A percentile compares a stretch with the other conserved stretches of the same genome.
Evolutionary conservation across 1,139 yeast genomes (phyloP).

Genomic region (Petasospora fabianii): DNA sequence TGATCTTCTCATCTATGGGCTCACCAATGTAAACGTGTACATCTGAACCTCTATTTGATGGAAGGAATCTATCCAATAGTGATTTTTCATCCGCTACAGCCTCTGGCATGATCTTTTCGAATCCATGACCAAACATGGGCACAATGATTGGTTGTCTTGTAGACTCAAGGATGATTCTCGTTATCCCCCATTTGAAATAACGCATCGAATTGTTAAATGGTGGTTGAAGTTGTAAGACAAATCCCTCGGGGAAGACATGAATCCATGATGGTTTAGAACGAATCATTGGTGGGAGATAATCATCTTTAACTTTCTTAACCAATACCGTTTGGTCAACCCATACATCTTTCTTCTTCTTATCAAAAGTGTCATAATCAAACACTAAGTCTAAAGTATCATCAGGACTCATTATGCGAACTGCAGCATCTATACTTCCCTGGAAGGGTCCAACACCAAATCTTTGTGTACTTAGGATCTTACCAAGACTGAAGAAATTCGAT

Average conservation of each 20-base stretch:
- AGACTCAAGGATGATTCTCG: constrained; percentile 77
- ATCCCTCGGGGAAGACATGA: constrained; percentile 94
- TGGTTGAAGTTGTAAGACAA: constrained; percentile 77
- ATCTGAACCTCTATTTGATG: constrained; percentile 64
- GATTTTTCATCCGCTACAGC: constrained; percentile 42
- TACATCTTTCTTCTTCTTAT: constrained; percentile 11
- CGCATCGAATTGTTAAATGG: constrained; percentile 85
- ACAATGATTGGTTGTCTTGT: constrained; percentile 81
- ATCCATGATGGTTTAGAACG: constrained; percentile 79
- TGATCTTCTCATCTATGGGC: constrained; percentile 57
- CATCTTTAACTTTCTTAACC: constrained; percentile 21
- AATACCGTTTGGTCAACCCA: constrained; percentile 17
- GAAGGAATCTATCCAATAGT: constrained; percentile 54
- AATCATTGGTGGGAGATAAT: constrained; percentile 44
- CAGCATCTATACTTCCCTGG: constrained; percentile 87
- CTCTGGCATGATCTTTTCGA: constrained; percentile 87
- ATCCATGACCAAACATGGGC: constrained; percentile 86
- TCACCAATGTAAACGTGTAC: constrained; percentile 71
- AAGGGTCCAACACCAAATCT: constrained; percentile 92
- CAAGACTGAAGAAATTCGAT: constrained; percentile 73
- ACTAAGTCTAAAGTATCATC: constrained; percentile 65
- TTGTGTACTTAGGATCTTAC: constrained; percentile 80
- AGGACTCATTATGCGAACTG: constrained; percentile 78
- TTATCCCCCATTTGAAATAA: constrained; percentile 94
- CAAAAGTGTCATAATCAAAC: constrained; percentile 29